phyloP scores from a whole-genome alignment of 2,329 filamentous ascomycete species.

The Aspergillus sp. region DNA sequence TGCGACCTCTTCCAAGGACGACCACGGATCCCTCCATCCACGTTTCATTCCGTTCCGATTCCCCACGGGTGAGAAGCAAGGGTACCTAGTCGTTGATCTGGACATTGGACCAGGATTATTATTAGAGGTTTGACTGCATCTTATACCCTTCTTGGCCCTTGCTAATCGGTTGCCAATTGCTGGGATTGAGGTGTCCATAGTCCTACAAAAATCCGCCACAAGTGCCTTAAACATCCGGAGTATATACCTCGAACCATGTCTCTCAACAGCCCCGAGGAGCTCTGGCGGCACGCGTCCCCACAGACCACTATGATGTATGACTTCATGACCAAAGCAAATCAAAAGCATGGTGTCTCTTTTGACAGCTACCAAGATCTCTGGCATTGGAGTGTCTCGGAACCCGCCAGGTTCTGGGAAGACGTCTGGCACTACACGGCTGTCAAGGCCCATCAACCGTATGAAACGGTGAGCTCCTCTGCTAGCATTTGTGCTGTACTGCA shows the following conservation, averaged over 20 bases:
- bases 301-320: conserved; percentile 60
- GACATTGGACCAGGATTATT: no score
- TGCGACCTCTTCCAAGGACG: no score
- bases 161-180: no score
- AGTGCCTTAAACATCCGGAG: not conserved
- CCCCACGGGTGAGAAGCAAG: no score
- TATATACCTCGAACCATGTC: not conserved
- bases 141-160: no score
- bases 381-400: conserved; percentile 72
- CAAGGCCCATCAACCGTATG: conserved; percentile 54
- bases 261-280: conserved; percentile 32
- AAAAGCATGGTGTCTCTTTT: conserved; percentile 56
- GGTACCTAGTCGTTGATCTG: no score
- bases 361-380: conserved; percentile 66
- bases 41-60: no score
- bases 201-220: no score
- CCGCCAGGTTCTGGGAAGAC: conserved; percentile 72
- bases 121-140: no score
- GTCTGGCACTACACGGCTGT: conserved; percentile 78
- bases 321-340: conserved; percentile 62
- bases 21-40: no score
- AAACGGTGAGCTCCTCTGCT: conserved; percentile 22
- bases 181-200: no score
- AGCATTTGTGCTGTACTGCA: not conserved
- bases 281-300: conserved; percentile 66